Base-by-base conservation (phyloP, 2,329 filamentous ascomycete genomes). In the Colletotrichum endophyticum region DNA sequence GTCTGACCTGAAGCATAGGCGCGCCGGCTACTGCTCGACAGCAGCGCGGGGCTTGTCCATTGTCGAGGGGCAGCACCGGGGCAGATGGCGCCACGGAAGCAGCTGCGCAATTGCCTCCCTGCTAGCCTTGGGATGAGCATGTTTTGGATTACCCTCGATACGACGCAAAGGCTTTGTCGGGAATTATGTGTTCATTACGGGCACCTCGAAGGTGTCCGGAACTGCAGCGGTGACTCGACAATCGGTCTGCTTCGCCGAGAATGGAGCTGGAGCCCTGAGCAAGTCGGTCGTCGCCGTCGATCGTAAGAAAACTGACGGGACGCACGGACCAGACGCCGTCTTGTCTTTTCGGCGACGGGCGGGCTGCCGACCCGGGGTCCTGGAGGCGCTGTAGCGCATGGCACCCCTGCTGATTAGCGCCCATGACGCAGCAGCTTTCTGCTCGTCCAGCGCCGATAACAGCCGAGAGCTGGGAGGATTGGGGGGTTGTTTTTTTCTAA, bases 1-100 rank as follows among this genome's bases (percentile, higher is more conserved):
- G 28, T 66, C 78, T 80, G 63, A 80, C 80, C 79, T 75, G 80
- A 78, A 25, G 80, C 81, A 76, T 80, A 81, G 5, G 70, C 49
- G 27, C 71, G 75, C 67, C 71, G 66, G 63, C 57, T 63, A 63
- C 66, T 63, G 56, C 66, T 56, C 30, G 57, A 68, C 27, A 71
- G 56, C 27, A 69, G 53, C 64, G 71, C 19, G 15, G 69, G n/a
- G 25, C 53, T 49, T 22, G 44, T 22, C 66, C 66, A 66, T 61
- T 61, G 63, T 64, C 59, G 66, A 44, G 36, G 44, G 44, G 44
- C 11, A 49, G 66, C 56, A 57, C 62, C 34, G 57, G 28, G 19
- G 16, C 67, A 39, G 28, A 44, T 64, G 36, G 66, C 66, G 74
- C 74, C 66, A 61, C 74, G 73, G 61, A 66, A 56, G 73, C 76